Evolutionary conservation across 192 early-diverging fungal genomes (phyloP).

Genomic region (Coemansia sp.): DNA sequence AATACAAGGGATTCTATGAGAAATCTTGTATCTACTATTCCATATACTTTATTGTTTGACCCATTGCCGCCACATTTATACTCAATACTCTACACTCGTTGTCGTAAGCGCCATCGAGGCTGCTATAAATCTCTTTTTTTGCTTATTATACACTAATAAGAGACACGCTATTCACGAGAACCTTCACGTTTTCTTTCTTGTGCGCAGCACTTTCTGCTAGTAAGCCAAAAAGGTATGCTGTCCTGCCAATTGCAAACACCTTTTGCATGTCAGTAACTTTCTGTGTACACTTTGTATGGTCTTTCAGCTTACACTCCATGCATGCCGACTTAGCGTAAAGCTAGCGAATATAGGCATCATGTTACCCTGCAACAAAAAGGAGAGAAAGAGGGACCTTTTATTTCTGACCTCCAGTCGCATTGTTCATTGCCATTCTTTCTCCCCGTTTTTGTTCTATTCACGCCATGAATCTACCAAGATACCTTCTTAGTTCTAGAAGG

Average conservation of each 20-base stretch:
- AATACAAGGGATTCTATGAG: not conserved
- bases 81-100: not conserved
- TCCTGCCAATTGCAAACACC: not conserved
- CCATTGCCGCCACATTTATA: not conserved
- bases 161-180: no score
- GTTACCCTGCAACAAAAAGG: not conserved
- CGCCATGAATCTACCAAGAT: not conserved
- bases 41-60: not conserved
- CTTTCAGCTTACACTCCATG: conserved; percentile 4
- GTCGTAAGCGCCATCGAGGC: not conserved
- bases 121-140: not conserved
- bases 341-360: not conserved
- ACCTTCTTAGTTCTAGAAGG: not conserved
- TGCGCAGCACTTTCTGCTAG: not conserved
- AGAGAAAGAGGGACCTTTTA: not conserved
- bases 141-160: not conserved
- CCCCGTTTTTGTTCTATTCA: not conserved
- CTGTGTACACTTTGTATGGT: not conserved
- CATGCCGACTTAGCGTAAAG: not conserved
- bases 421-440: not conserved
- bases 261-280: conserved; percentile 1
- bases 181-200: not conserved
- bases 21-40: not conserved
- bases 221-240: not conserved
- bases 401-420: not conserved